Conservation (phyloP, 495 filamentous ascomycete genomes). For the Hypoxylon fragiforme region DNA sequence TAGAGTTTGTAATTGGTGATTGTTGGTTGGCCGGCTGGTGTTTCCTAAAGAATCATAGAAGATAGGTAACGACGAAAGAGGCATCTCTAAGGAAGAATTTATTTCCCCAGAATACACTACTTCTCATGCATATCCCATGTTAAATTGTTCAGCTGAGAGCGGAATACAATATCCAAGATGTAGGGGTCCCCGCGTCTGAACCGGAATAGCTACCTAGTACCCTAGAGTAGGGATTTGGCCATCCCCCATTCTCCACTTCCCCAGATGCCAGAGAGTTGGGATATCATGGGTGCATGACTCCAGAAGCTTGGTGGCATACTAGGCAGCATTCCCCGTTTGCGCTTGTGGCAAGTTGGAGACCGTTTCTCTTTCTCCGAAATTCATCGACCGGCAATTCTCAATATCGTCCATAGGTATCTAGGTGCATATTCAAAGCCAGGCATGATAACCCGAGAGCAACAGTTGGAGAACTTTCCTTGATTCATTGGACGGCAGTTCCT, state of each 20-base stretch:
- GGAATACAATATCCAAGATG: neutral
- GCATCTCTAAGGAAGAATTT: neutral
- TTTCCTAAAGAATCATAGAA: neutral
- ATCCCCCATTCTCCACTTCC: conserved; percentile 21
- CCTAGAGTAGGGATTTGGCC: too few relatives aligned
- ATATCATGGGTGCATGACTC: conserved; percentile 1
- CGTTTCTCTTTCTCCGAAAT: too few relatives aligned
- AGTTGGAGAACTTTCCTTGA: neutral
- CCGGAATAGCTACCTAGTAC: conserved; percentile 9
- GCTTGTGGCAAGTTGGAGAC: neutral
- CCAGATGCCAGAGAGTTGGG: conserved; percentile 8
- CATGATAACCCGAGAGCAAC: neutral
- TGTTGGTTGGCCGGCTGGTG: neutral
- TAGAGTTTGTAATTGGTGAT: neutral
- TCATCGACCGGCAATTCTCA: neutral
- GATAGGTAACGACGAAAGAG: neutral
- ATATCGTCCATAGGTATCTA: neutral
- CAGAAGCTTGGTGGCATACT: conserved; percentile 1
- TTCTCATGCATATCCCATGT: conserved; percentile 5
- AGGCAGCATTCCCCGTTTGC: neutral
- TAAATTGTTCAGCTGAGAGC: neutral
- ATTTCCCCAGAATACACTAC: neutral
- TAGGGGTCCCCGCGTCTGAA: conserved; percentile 12
- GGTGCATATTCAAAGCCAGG: neutral
- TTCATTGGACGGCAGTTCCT: neutral